Evolutionary conservation across 2,329 filamentous ascomycete genomes (phyloP), one percentile per base, ranked within the genome.

Genomic region (Apiospora malaysiana): DNA sequence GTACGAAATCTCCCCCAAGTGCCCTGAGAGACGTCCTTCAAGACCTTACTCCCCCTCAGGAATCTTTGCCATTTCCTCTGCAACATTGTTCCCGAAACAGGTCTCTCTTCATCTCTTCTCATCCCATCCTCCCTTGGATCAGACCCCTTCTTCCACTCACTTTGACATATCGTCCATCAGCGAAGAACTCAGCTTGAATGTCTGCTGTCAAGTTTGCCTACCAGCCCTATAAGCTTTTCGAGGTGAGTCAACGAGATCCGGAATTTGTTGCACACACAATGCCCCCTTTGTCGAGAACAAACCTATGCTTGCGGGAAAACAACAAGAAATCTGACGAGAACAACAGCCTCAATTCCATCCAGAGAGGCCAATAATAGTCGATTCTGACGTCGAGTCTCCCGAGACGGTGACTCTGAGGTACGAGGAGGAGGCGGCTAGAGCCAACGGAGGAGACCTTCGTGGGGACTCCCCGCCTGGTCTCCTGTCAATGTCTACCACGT

Each of bases 401-500:
- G 86, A 89, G 75, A 89, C 87, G 69, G 81, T 88, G 74, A 85
- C 85, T 59, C 84, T 89, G 70, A 83, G 84, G 74, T 87, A 88
- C 84, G 87, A 89, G 82, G 86, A 89, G 80, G 87, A 83, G 72
- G 79, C 82, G 77, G 84, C 85, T 59, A 84, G 83, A 74, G 83
- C 83, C 82, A 84, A 82, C 74, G 86, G 84, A 83, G 85, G 86
- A 78, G 84, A 83, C 81, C 84, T 84, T 81, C 82, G 82, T 78
- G 84, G 85, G 86, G 89, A 86, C 83, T 89, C 84, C 83, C 85
- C 87, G 80, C 85, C 81, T 81, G 82, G 84, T 81, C 82, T 90
- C 78, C 84, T 93, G 83, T 90, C 92, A 83, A 95, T 95, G 92
- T 92, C 93, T 82, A 91, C 67, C 32, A 46, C 91, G 83, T 95